Percentiles rank a stretch among this genome's conserved stretches.
Evolutionary conservation across 768 basidiomycete species (phyloP).

Genomic region (Boletus huronensis): DNA sequence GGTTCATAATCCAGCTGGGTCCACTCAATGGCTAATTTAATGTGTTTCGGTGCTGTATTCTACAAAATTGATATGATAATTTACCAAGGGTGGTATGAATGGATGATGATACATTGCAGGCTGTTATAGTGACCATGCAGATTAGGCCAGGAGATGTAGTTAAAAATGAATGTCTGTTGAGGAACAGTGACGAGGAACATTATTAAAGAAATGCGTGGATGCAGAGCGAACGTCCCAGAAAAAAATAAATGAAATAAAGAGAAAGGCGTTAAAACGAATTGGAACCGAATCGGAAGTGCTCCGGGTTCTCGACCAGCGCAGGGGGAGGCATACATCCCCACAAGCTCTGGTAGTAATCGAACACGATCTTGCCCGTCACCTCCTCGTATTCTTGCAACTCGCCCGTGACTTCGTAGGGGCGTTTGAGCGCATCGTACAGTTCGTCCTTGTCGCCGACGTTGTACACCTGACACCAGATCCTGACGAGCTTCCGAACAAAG

Average conservation of each 20-base stretch:
- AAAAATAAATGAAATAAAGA: not conserved
- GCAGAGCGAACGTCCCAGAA: not conserved
- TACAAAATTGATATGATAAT: slow-evolving; percentile 4
- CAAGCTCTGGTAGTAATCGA: slow-evolving; percentile 20
- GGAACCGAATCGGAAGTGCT: not conserved
- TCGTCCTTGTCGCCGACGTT: slow-evolving; percentile 17
- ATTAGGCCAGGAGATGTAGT: not conserved
- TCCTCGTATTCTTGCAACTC: slow-evolving; percentile 24
- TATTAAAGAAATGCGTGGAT: not conserved
- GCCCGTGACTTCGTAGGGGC: slow-evolving; percentile 21
- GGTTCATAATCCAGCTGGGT: not conserved
- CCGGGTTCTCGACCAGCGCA: slow-evolving; percentile 3
- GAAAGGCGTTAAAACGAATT: not conserved
- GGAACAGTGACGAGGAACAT: not conserved
- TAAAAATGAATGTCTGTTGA: not conserved
- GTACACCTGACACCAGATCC: slow-evolving; percentile 30
- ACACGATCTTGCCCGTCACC: slow-evolving; percentile 8
- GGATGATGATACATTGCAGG: not conserved
- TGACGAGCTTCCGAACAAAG: slow-evolving; percentile 27
- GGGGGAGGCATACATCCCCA: slow-evolving; percentile 24
- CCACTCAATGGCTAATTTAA: not conserved
- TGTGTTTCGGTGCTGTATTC: not conserved
- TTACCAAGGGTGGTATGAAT: not conserved
- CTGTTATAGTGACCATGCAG: not conserved
- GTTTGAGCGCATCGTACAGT: slow-evolving; percentile 20